Conservation (phyloP, 208 protist genomes). For the Crithidia acanthocephali region DNA sequence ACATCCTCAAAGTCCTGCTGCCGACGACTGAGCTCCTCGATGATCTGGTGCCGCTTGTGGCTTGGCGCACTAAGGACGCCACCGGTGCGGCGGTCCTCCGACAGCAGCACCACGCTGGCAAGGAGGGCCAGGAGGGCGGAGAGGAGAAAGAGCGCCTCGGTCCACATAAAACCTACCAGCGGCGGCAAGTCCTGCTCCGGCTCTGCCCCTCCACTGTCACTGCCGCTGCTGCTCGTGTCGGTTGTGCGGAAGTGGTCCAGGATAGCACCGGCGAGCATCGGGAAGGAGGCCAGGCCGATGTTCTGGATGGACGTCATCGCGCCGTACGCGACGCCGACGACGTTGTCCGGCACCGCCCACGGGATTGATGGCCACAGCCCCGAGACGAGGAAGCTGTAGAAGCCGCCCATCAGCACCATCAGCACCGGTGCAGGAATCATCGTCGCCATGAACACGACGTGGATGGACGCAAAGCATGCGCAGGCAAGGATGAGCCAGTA, state of each 20-base stretch:
- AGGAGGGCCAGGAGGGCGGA: conserved; percentile 48
- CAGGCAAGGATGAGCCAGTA: conserved; percentile 69
- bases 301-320: conserved; percentile 93
- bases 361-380: conserved; percentile 90
- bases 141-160: conserved; percentile 60
- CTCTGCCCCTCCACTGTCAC: not conserved
- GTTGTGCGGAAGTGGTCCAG: conserved; percentile 53
- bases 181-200: conserved; percentile 40
- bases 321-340: conserved; percentile 88
- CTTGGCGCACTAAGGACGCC: conserved; percentile 61
- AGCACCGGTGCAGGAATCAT: conserved; percentile 65
- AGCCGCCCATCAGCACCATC: conserved; percentile 80
- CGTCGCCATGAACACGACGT: conserved; percentile 82
- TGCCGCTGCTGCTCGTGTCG: conserved; percentile 13
- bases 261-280: conserved; percentile 65
- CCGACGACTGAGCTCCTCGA: conserved; percentile 21
- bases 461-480: conserved; percentile 54
- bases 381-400: conserved; percentile 89
- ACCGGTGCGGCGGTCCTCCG: conserved; percentile 45
- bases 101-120: conserved; percentile 52
- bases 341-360: conserved; percentile 65
- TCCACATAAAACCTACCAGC: conserved; percentile 66
- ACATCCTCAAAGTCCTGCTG: conserved; percentile 32
- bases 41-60: conserved; percentile 39
- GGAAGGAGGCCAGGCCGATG: conserved; percentile 78